These are phyloP conservation scores for Cutaneotrichosporon sp. DNA, from an alignment of 1,284 basidiomycete genomes.

Conservation along the genomic window DNA sequence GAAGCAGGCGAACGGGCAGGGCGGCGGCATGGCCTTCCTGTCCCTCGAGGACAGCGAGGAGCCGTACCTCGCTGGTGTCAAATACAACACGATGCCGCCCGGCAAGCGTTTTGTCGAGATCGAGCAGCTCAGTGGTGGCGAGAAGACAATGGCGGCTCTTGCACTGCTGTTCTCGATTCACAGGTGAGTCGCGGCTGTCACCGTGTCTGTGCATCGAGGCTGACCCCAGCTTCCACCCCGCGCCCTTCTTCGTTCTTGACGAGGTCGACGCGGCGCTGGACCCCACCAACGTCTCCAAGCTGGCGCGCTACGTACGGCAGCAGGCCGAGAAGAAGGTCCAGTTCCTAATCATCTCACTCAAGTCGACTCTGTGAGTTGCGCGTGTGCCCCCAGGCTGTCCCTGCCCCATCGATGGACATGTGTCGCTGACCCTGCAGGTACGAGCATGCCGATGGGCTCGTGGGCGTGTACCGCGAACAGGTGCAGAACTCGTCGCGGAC, in stretches of 20 bases:
- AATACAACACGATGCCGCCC: constrained; percentile 98
- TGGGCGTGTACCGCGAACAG: constrained; percentile 92
- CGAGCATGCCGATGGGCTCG: constrained; percentile 85
- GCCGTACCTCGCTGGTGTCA: constrained; percentile 92
- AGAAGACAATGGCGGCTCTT: constrained; percentile 97
- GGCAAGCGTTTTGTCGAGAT: constrained; percentile 99
- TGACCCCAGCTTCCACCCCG: constrained; percentile 82
- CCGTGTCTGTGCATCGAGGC: constrained; percentile 1
- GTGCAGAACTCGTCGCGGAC: constrained; percentile 87
- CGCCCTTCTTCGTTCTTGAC: constrained; percentile 98
- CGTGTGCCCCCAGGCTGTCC: no score
- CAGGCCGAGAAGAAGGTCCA: constrained; percentile 73
- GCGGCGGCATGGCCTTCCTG: constrained; percentile 95
- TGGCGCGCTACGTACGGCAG: constrained; percentile 83
- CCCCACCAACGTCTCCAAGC: constrained; percentile 91
- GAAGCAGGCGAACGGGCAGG: constrained; percentile 67
- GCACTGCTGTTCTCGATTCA: constrained; percentile 96
- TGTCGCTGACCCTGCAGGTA: constrained; percentile 59
- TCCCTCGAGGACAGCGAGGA: constrained; percentile 97
- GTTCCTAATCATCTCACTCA: constrained; percentile 96
- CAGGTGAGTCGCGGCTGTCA: constrained; percentile 59
- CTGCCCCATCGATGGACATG: no score
- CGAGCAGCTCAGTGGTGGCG: constrained; percentile 97
- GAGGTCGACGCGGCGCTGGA: constrained; percentile 97
- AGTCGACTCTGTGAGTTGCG: constrained; percentile 45